Percentiles rank a stretch among this genome's conserved stretches.
These are phyloP conservation scores for Colletotrichum tropicale DNA, from an alignment of 2,329 filamentous ascomycete species.

Conservation along the genomic window DNA sequence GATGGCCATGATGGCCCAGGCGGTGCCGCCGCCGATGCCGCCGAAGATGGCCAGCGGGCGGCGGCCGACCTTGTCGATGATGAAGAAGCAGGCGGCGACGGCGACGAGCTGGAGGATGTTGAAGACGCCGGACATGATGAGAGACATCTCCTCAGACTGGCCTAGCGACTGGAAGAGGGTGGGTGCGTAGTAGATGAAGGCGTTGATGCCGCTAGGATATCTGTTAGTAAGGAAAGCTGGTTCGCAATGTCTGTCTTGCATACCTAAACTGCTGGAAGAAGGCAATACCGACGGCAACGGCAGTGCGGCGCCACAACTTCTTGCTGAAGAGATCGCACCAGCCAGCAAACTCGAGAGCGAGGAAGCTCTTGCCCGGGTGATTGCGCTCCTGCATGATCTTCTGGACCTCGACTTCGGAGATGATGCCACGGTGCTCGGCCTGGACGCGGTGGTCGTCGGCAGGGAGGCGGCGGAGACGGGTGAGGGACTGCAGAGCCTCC, in stretches of 20 bases:
- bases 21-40: conserved; percentile 26
- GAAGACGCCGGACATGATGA: conserved; percentile 37
- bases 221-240: neutral
- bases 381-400: conserved; percentile 40
- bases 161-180: conserved; percentile 31
- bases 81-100: conserved; percentile 28
- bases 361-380: conserved; percentile 34
- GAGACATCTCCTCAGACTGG: conserved; percentile 27
- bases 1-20: conserved; percentile 10
- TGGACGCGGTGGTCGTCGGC: conserved; percentile 45
- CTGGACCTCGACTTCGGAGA: conserved; percentile 52
- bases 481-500: conserved; percentile 41
- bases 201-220: conserved; percentile 22
- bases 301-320: conserved; percentile 46
- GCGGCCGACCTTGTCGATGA: conserved; percentile 49
- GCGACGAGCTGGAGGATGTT: conserved; percentile 38
- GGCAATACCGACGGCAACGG: conserved; percentile 36
- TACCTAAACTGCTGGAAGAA: conserved; percentile 27
- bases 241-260: fast-evolving
- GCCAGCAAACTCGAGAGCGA: conserved; percentile 47
- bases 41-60: conserved; percentile 31
- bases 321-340: conserved; percentile 53
- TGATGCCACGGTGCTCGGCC: conserved; percentile 53
- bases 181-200: conserved; percentile 30
- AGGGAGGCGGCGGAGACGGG: conserved; percentile 45